Base-by-base conservation (phyloP, 768 basidiomycete species). In the Lepiota subincarnata region DNA sequence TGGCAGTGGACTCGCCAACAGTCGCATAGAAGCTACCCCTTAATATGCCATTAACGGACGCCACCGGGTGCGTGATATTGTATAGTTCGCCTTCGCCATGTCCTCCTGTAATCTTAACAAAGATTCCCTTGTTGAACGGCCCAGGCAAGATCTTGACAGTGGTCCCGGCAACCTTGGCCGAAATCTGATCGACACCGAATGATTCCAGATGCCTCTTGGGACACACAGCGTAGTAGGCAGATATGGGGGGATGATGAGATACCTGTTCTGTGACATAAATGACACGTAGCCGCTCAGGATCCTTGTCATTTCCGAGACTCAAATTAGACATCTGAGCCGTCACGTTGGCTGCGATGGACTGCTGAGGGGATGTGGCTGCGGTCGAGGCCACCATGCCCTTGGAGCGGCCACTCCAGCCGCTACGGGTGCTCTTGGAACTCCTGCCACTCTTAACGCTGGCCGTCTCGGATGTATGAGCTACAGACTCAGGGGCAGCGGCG, bases 221-320 rank as follows among this genome's bases (percentile, higher is more conserved):
- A 67, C 91, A 95, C 3, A 72, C 57, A 6, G 88, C 91, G 57
- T 83, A 85, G 64, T 84, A 96, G 0, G 89, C 84, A 0, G 92
- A 96, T 26, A 98, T 82, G 2, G 97, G 97, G 0, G 97, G 97
- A 63, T 99, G 97, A 70, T 99, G 97, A 1, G 91, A 97, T 43
- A 98, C 85, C 69, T 97, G 95, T 67, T 97, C 95, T 12, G 93
- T 96, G 43, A 95, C 70, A 67, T 82, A 96, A 5, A 83, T 80
- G 40, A 95, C 82, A 31, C 92, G 87, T 13, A 83, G 67, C 46
- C 73, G 72, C 14, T 73, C 75, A 40, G 56, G 31, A 40, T 44
- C 45, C 12, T 54, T 38, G 26, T 56, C 68, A 44, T 69, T 66
- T 31, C 64, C 71, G 31, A 90, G 75, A 61, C 75, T 83, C 41